These are phyloP conservation scores for Plantago elongata DNA, from an alignment of 257 asterid species.

Conservation along the genomic window DNA sequence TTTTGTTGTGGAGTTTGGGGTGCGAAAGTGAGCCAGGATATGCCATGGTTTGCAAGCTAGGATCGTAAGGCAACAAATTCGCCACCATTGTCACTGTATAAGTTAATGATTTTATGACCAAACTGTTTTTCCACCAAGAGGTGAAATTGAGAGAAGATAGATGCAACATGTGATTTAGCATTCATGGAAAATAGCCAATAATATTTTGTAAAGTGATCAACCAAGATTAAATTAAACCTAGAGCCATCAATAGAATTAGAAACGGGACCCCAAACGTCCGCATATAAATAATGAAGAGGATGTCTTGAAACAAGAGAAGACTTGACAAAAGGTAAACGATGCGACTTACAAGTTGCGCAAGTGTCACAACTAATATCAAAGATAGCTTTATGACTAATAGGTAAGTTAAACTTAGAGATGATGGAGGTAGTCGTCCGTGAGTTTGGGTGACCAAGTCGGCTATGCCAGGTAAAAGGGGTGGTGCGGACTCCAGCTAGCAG, in stretches of 20 bases:
- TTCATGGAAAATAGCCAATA: neutral
- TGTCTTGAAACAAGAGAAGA: neutral
- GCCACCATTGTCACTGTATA: neutral
- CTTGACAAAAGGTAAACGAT: neutral
- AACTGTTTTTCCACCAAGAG: neutral
- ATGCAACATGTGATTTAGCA: neutral
- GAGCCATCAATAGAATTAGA: neutral
- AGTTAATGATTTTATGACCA: neutral
- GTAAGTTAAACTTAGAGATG: neutral
- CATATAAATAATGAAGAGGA: neutral
- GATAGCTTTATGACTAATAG: neutral
- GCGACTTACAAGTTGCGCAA: neutral
- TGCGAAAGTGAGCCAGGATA: neutral
- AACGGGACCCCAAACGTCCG: neutral
- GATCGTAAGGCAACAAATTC: neutral
- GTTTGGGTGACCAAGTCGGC: slow-evolving; percentile 2
- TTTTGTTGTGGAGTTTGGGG: neutral
- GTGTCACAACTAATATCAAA: neutral
- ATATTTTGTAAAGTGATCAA: neutral
- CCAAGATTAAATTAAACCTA: neutral
- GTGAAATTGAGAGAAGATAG: neutral
- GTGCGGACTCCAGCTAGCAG: neutral
- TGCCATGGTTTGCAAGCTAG: neutral
- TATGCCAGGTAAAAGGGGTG: neutral
- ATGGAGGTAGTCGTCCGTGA: neutral